Evolutionary conservation across 2,329 filamentous ascomycete species (phyloP).

Genomic region (Onygenales sp.): DNA sequence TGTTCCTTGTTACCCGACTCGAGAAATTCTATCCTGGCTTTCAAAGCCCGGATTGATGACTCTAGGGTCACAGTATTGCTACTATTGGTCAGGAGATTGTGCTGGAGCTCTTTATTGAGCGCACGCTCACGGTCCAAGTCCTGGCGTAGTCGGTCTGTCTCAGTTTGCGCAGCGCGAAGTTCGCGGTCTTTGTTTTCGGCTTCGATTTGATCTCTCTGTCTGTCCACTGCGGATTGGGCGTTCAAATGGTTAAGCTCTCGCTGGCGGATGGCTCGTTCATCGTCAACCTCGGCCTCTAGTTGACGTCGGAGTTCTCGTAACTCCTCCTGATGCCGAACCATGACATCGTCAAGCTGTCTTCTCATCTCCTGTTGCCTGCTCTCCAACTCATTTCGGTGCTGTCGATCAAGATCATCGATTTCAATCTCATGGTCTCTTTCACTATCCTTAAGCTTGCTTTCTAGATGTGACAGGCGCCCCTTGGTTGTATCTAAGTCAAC

Average conservation of each 20-base stretch:
- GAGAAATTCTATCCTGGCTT: slow-evolving; percentile 77
- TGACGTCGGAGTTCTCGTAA: slow-evolving; percentile 55
- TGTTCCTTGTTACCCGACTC: slow-evolving; percentile 86
- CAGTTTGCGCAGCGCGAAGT: slow-evolving; percentile 32
- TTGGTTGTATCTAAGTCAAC: slow-evolving; percentile 58
- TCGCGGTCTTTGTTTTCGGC: slow-evolving; percentile 48
- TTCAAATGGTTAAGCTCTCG: slow-evolving; percentile 60
- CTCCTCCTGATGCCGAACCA: slow-evolving; percentile 57
- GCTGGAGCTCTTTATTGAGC: slow-evolving; percentile 49
- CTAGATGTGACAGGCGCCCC: slow-evolving; percentile 41
- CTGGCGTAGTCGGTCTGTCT: slow-evolving; percentile 32
- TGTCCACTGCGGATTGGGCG: slow-evolving; percentile 40
- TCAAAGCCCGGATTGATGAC: slow-evolving; percentile 62
- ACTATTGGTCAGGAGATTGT: slow-evolving; percentile 50
- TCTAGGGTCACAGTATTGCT: slow-evolving; percentile 60
- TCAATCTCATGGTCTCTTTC: slow-evolving; percentile 43
- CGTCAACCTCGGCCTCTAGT: slow-evolving; percentile 57
- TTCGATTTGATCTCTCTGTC: slow-evolving; percentile 33
- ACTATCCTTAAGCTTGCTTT: slow-evolving; percentile 42
- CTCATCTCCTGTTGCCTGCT: slow-evolving; percentile 32
- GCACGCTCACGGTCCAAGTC: slow-evolving; percentile 54
- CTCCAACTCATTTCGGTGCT: slow-evolving; percentile 39
- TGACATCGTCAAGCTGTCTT: slow-evolving; percentile 48
- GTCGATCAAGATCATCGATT: slow-evolving; percentile 43
- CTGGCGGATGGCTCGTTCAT: slow-evolving; percentile 49